Percentiles rank a stretch among this genome's conserved stretches.
Conservation (phyloP, 768 basidiomycete genomes). For the Trametes meyenii region DNA sequence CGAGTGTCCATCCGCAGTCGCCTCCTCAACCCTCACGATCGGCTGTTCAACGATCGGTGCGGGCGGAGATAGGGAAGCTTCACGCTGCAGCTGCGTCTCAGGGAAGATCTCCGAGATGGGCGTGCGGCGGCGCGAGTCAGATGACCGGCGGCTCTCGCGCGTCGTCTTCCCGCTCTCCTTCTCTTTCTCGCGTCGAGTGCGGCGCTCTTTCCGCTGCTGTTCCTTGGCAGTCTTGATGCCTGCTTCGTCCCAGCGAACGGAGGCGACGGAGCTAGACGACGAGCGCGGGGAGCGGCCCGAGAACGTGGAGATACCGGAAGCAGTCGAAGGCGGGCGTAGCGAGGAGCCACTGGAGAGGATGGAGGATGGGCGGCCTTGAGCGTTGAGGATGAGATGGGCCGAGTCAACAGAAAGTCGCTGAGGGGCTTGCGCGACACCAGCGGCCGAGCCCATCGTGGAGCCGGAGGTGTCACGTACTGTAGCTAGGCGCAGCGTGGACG, state of each 20-base stretch:
- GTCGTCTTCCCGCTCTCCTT: conserved; percentile 33
- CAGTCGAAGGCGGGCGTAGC: conserved; percentile 49
- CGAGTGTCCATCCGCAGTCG: conserved; percentile 55
- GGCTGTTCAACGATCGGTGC: conserved; percentile 24
- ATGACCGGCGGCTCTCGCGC: conserved; percentile 46
- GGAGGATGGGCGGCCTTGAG: conserved; percentile 42
- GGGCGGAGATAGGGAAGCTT: conserved; percentile 17
- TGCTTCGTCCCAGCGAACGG: conserved; percentile 56
- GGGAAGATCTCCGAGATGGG: conserved; percentile 65
- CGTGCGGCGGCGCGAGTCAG: conserved; percentile 57
- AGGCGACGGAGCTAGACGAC: conserved; percentile 38
- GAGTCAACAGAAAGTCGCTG: conserved; percentile 39
- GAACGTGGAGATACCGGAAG: conserved; percentile 44
- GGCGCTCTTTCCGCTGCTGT: conserved; percentile 34
- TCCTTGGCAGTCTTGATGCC: conserved; percentile 53
- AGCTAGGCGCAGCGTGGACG: conserved; percentile 41
- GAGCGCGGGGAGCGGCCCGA: conserved; percentile 42
- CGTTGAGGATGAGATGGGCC: conserved; percentile 36
- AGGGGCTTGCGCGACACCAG: conserved; percentile 19
- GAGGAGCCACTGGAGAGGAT: conserved; percentile 46
- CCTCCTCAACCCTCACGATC: conserved; percentile 50
- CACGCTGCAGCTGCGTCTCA: conserved; percentile 31
- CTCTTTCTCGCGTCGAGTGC: conserved; percentile 36
- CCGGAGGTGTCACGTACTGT: conserved; percentile 28
- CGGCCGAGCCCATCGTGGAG: conserved; percentile 16